phyloP scores from a whole-genome alignment of 345 rosid genomes.

The Pugionium cornutum region DNA sequence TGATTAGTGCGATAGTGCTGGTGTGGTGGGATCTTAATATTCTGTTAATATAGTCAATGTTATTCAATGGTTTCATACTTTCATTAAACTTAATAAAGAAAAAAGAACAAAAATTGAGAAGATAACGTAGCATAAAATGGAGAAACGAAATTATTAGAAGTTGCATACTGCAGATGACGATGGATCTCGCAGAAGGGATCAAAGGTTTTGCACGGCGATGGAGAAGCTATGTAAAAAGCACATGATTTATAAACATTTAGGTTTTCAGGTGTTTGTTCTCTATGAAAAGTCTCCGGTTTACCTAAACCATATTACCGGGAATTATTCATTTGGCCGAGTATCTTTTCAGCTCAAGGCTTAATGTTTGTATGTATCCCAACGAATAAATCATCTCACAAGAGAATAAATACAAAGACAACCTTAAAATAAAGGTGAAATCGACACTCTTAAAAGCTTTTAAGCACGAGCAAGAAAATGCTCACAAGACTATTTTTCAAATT shows the following conservation, averaged over 20 bases:
- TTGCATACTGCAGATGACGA: neutral
- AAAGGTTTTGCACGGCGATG: conserved; percentile 16
- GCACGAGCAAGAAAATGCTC: too few species aligned
- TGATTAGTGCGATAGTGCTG: neutral
- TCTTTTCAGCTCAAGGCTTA: neutral
- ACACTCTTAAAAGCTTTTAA: too few species aligned
- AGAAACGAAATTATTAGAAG: neutral
- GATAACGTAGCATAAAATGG: neutral
- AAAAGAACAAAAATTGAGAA: neutral
- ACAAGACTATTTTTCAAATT: too few species aligned
- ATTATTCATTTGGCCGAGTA: neutral
- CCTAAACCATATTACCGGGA: neutral
- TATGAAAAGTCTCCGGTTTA: neutral
- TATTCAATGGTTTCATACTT: too few species aligned
- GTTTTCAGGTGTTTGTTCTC: neutral
- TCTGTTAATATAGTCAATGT: too few species aligned
- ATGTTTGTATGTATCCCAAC: too few species aligned
- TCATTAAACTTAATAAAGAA: neutral
- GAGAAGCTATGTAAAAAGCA: neutral
- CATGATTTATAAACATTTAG: neutral
- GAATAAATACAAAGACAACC: too few species aligned
- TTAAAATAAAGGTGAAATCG: too few species aligned
- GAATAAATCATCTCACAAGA: too few species aligned
- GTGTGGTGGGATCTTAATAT: neutral
- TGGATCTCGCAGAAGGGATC: neutral